Percentiles rank a stretch among this genome's conserved stretches.
Evolutionary conservation across 768 basidiomycete species (phyloP).

Genomic region (Mycena metata): DNA sequence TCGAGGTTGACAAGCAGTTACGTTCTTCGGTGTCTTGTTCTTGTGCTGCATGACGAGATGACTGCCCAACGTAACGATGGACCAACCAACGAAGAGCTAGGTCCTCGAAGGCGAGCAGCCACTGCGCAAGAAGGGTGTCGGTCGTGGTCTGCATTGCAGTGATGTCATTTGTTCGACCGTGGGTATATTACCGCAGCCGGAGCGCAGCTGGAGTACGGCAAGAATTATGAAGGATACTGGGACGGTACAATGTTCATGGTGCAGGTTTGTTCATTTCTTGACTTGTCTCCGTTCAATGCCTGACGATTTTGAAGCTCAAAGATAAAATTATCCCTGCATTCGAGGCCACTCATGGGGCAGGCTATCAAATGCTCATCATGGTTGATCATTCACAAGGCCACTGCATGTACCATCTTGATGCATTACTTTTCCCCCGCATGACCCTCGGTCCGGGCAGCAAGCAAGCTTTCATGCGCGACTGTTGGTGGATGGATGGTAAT

Average conservation of each 20-base stretch:
- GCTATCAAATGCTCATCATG: constrained; percentile 33
- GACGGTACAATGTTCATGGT: constrained; percentile 47
- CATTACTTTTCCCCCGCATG: constrained; percentile 39
- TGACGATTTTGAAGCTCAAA: constrained; percentile 35
- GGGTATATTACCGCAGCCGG: too few species aligned
- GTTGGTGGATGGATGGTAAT: constrained; percentile 34
- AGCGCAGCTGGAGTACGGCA: too few species aligned
- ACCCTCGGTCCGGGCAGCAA: constrained; percentile 43
- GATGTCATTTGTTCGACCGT: too few species aligned
- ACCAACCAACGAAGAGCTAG: constrained; percentile 48
- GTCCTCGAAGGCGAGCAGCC: constrained; percentile 49
- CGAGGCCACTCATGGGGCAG: too few species aligned
- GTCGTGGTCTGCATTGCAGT: too few species aligned
- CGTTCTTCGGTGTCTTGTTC: constrained; percentile 5
- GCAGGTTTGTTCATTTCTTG: constrained; percentile 38
- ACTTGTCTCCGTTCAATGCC: neutral
- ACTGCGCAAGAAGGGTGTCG: too few species aligned
- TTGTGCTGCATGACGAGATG: constrained; percentile 16
- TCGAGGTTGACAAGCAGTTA: constrained; percentile 22
- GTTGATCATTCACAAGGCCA: constrained; percentile 47
- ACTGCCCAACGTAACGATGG: constrained; percentile 34
- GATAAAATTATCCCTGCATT: constrained; percentile 51
- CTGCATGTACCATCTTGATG: constrained; percentile 42
- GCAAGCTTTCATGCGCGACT: constrained; percentile 39
- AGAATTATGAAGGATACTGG: constrained; percentile 58